phyloP scores from a whole-genome alignment of 2,329 filamentous ascomycete genomes.

The Diaporthe citriasiana region DNA sequence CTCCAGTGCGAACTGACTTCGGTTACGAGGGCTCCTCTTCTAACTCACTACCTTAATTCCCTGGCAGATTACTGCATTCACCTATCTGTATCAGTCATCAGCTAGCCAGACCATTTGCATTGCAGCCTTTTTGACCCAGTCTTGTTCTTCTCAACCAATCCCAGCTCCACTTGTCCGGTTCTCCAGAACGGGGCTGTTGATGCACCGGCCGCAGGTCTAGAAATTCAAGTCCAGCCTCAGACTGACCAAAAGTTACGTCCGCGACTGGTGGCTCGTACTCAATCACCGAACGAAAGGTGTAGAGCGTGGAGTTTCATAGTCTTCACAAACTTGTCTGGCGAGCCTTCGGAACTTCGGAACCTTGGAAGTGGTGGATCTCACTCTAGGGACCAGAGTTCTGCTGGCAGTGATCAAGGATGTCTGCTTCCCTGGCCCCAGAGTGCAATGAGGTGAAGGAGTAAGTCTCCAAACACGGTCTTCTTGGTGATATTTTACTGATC shows the following conservation, averaged over 20 bases:
- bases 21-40: not conserved
- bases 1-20: not conserved
- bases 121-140: not conserved
- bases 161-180: not conserved
- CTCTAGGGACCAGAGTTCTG: not conserved
- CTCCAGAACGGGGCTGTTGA: not conserved
- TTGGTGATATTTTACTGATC: not conserved
- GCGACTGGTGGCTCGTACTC: not conserved
- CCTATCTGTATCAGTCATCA: not conserved
- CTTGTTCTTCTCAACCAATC: not conserved
- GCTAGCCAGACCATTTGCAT: too few species aligned
- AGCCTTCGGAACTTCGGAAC: not conserved
- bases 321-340: not conserved
- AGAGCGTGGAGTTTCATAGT: not conserved
- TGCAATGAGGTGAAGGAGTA: conserved; percentile 98
- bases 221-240: not conserved
- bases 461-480: conserved; percentile 48
- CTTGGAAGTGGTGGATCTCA: not conserved
- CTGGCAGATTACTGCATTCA: not conserved
- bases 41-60: not conserved
- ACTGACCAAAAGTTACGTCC: not conserved
- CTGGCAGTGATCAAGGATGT: conserved; percentile 73
- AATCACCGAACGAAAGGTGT: not conserved
- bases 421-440: conserved; percentile 92
- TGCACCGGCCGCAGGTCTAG: not conserved